phyloP scores from a whole-genome alignment of 495 filamentous ascomycete species.

The Tirmania nivea region DNA sequence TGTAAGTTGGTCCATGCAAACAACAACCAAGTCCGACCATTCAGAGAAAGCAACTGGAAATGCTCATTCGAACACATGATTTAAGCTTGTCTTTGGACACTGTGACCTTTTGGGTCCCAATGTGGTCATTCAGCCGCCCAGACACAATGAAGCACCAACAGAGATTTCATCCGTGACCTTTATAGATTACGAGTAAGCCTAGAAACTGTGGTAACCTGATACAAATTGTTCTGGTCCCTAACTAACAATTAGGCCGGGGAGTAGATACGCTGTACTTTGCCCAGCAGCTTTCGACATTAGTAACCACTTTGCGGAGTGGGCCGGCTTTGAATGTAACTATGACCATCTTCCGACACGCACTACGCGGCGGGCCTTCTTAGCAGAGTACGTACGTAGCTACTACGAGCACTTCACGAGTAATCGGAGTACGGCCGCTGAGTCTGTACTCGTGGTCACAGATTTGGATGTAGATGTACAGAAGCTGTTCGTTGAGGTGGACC shows the following conservation, averaged over 20 bases:
- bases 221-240: neutral
- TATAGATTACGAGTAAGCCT: conserved; percentile 74
- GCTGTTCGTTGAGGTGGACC: conserved; percentile 55
- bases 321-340: conserved; percentile 79
- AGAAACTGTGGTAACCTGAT: too few species aligned
- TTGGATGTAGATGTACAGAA: conserved; percentile 35
- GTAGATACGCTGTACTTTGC: conserved; percentile 42
- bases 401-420: conserved; percentile 16
- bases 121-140: conserved; percentile 48
- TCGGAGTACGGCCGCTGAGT: conserved; percentile 13
- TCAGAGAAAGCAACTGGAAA: too few species aligned
- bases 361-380: conserved; percentile 55
- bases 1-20: too few species aligned
- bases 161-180: conserved; percentile 33
- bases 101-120: conserved; percentile 83
- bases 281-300: conserved; percentile 83
- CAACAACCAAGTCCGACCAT: too few species aligned
- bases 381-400: conserved; percentile 49
- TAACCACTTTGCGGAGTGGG: conserved; percentile 95
- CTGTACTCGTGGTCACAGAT: conserved; percentile 8
- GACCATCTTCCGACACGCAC: conserved; percentile 52
- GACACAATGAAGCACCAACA: conserved; percentile 20
- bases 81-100: conserved; percentile 68
- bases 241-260: too few species aligned
- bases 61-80: too few species aligned